Evolutionary conservation across 257 asterid species (phyloP).

Genomic region (Lycium barbarum): DNA sequence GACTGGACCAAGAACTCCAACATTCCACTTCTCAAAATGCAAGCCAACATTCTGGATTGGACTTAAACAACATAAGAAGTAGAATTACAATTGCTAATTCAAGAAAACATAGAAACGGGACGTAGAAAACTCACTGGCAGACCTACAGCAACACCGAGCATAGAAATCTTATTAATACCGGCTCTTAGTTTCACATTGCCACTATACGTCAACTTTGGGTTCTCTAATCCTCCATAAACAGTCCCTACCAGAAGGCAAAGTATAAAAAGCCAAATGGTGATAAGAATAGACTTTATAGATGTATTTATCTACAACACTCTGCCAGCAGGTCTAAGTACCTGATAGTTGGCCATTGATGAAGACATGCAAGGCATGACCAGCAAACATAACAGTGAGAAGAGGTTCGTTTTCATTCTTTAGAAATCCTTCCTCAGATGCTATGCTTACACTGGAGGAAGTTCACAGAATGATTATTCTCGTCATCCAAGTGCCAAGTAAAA

Average conservation of each 20-base stretch:
- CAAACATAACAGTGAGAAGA: slow-evolving; percentile 75
- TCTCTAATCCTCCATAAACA: slow-evolving; percentile 64
- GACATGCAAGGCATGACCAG: slow-evolving; percentile 88
- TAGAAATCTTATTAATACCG: slow-evolving; percentile 79
- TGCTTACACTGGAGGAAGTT: slow-evolving; percentile 56
- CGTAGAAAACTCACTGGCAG: neutral
- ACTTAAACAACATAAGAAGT: slow-evolving; percentile 11
- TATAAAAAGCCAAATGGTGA: neutral
- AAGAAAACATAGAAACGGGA: neutral
- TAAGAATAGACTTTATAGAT: neutral
- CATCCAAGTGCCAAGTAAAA: neutral
- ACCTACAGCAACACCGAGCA: slow-evolving; percentile 78
- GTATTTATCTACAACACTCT: neutral
- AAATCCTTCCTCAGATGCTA: slow-evolving; percentile 73
- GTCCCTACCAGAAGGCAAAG: slow-evolving; percentile 49
- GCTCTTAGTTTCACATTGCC: slow-evolving; percentile 64
- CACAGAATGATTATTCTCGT: neutral
- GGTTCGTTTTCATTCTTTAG: slow-evolving; percentile 62
- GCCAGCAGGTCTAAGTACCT: slow-evolving; percentile 49
- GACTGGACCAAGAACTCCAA: slow-evolving; percentile 30
- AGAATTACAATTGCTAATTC: neutral
- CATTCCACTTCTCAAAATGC: slow-evolving; percentile 21
- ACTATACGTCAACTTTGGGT: slow-evolving; percentile 63
- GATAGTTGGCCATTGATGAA: slow-evolving; percentile 69
- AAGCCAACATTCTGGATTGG: slow-evolving; percentile 21